phyloP scores from a whole-genome alignment of 78 protist species.

The Protostelium mycophagum region DNA sequence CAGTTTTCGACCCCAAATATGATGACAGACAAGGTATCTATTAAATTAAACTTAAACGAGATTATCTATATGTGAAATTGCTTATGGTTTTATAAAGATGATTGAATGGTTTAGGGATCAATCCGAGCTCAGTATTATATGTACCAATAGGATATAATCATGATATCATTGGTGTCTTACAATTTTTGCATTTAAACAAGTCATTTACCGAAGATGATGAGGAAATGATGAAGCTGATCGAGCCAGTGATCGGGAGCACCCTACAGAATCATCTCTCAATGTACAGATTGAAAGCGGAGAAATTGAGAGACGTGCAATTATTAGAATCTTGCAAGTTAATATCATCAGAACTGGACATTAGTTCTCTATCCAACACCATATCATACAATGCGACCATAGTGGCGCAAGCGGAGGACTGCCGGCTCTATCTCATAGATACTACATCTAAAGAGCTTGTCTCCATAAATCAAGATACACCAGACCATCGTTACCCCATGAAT shows the following conservation, averaged over 20 bases:
- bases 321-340: not conserved
- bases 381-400: not conserved
- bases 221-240: not conserved
- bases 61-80: too few species aligned
- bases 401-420: not conserved
- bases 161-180: not conserved
- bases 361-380: not conserved
- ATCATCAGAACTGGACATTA: not conserved
- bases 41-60: too few species aligned
- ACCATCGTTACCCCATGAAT: not conserved
- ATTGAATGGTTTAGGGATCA: too few species aligned
- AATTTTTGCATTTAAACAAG: not conserved
- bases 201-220: not conserved
- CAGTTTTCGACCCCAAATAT: not conserved
- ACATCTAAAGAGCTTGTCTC: not conserved
- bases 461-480: not conserved
- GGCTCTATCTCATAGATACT: not conserved
- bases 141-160: not conserved
- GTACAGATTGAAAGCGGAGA: not conserved
- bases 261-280: not conserved
- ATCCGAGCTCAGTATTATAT: not conserved
- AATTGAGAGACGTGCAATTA: not conserved
- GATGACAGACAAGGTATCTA: not conserved
- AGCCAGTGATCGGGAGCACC: not conserved
- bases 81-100: too few species aligned